Conservation (phyloP, 2,329 filamentous ascomycete species). For the Fusarium sp. region DNA sequence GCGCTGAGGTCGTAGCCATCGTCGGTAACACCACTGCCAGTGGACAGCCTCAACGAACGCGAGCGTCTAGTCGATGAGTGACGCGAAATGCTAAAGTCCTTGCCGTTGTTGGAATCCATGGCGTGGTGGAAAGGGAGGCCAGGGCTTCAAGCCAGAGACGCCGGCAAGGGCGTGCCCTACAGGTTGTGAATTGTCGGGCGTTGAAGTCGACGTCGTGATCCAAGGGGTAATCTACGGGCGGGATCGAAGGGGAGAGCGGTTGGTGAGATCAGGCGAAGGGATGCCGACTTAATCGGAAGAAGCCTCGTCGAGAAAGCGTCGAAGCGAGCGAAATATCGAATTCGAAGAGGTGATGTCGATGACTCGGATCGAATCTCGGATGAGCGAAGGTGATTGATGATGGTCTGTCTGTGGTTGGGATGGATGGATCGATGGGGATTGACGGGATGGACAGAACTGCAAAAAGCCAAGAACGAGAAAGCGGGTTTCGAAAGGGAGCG, state of each 20-base stretch:
- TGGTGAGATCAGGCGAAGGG: slow-evolving; percentile 24
- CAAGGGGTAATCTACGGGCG: slow-evolving; percentile 32
- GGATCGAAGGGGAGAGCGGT: slow-evolving; percentile 22
- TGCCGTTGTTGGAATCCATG: slow-evolving; percentile 60
- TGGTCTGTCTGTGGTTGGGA: slow-evolving; percentile 30
- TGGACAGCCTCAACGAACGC: slow-evolving; percentile 58
- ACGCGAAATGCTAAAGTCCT: slow-evolving; percentile 58
- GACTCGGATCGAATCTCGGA: slow-evolving; percentile 13
- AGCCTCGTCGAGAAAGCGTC: slow-evolving; percentile 4
- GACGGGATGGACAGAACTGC: slow-evolving; percentile 41
- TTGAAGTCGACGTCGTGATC: slow-evolving; percentile 33
- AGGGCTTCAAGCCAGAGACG: slow-evolving; percentile 46
- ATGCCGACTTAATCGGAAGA: slow-evolving; percentile 21
- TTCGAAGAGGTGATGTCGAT: slow-evolving; percentile 2
- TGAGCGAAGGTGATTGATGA: slow-evolving; percentile 23
- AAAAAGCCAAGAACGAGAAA: slow-evolving; percentile 44
- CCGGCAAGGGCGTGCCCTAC: slow-evolving; percentile 47
- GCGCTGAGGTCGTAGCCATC: slow-evolving; percentile 66
- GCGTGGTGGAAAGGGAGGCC: slow-evolving; percentile 41
- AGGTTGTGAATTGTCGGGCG: slow-evolving; percentile 36
- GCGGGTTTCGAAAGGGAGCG: slow-evolving; percentile 42
- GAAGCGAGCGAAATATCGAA: slow-evolving; percentile 22
- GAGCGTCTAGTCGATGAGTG: slow-evolving; percentile 61
- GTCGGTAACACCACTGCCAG: slow-evolving; percentile 50
- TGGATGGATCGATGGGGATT: slow-evolving; percentile 40